Evolutionary conservation across 1,284 basidiomycete genomes (phyloP), one percentile per base, ranked within the genome.

Genomic region (Ganoderma meredithae): DNA sequence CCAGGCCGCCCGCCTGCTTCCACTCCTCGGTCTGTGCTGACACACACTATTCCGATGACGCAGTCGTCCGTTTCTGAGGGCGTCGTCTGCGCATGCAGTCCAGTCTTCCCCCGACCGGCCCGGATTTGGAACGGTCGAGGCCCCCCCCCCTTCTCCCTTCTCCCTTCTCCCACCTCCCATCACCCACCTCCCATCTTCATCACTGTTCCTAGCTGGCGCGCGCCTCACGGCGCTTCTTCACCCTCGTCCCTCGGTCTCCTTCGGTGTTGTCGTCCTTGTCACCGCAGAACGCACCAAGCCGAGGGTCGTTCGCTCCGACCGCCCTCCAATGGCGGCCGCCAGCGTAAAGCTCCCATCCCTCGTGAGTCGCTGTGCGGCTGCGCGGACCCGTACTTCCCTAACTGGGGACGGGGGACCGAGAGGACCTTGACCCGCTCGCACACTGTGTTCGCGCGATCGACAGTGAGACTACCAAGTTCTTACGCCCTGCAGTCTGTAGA

Each of bases 231-330:
- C 4, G 22, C 44, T 33, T 58, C 52, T 25, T 31, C 27, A n/a
- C 3, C 27, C 27, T 31, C 3, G 3, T 31, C 27, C 27, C 27
- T 31, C 27, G 27, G 27, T 31, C 36, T 39, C 43, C 49, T 19
- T 63, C 6, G 31, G 47, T 19, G 47, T n/a, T 33, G 62, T 53
- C 17, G 25, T 3, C 33, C 40, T 62, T 52, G 36, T 63, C 62
- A 49, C 62, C 39, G 27, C 27, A 55, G 52, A 55, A 55, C 6
- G 15, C 17, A 12, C 52, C 0, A 2, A 22, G 44, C 6, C 44
- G 19, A 22, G 2, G 44, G 44, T 47, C 44, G n/a, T 3, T 8
- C 44, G 19, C 8, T 33, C 15, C 15, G 25, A 8, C 52, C 52
- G 4, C 17, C 25, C 12, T 55, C 52, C 52, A 55, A 55, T 55